These are phyloP conservation scores for Aspergillus udagawae DNA, from an alignment of 2,329 filamentous ascomycete species.

Conservation along the genomic window DNA sequence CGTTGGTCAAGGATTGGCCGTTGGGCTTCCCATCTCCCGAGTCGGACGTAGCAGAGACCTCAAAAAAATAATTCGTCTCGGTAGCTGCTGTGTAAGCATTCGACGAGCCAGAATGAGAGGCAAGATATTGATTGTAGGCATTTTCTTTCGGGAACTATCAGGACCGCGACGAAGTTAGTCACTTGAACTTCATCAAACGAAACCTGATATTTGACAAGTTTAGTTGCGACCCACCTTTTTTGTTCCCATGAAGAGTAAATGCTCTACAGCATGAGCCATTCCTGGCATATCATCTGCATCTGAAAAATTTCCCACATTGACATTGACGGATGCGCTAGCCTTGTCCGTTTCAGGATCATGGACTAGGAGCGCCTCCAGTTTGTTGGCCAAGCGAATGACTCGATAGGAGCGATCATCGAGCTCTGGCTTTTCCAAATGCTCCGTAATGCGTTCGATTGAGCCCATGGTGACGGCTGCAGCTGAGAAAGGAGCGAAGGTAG, in stretches of 20 bases:
- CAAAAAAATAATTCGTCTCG: slow-evolving; percentile 97
- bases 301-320: slow-evolving; percentile 93
- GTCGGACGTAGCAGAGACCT: slow-evolving; percentile 74
- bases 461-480: slow-evolving; percentile 25
- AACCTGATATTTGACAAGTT: neutral
- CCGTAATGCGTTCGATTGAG: slow-evolving; percentile 52
- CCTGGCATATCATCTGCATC: slow-evolving; percentile 88
- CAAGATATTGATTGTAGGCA: slow-evolving; percentile 89
- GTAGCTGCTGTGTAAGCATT: slow-evolving; percentile 93
- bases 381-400: slow-evolving; percentile 78
- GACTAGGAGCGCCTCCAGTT: slow-evolving; percentile 85
- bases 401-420: slow-evolving; percentile 84
- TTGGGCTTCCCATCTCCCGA: slow-evolving; percentile 29
- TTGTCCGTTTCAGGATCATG: slow-evolving; percentile 96
- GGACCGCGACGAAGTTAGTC: neutral
- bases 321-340: slow-evolving; percentile 89
- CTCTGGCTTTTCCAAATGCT: slow-evolving; percentile 74
- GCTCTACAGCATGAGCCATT: slow-evolving; percentile 94
- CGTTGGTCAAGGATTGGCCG: slow-evolving; percentile 23
- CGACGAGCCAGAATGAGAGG: slow-evolving; percentile 82
- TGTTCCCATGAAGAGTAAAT: slow-evolving; percentile 97
- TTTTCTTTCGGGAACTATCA: slow-evolving; percentile 83
- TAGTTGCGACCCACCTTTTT: slow-evolving; percentile 62
- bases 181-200: neutral
- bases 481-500: slow-evolving; percentile 15